Conservation (phyloP, 2,329 filamentous ascomycete genomes). For the Trichoderma koningii region DNA sequence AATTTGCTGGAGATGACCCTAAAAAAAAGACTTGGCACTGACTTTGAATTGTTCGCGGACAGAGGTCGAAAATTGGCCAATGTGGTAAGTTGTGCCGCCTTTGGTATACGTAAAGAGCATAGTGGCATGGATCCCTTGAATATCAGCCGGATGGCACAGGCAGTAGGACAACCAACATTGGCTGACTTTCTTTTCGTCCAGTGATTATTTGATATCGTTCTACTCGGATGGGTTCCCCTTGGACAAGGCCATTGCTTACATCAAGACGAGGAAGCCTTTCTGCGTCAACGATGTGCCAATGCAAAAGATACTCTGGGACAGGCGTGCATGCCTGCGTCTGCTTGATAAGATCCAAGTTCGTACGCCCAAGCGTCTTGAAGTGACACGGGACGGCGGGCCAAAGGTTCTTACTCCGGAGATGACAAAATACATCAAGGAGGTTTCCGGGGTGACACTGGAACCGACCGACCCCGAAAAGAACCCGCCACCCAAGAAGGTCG, state of each 20-base stretch:
- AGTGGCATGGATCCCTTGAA: constrained; percentile 32
- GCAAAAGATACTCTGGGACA: constrained; percentile 96
- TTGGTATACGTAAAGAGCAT: constrained; percentile 43
- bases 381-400: constrained; percentile 91
- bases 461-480: constrained; percentile 64
- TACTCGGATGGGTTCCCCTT: constrained; percentile 97
- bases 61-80: constrained; percentile 93
- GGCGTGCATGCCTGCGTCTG: constrained; percentile 83
- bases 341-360: constrained; percentile 87
- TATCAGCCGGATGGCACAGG: constrained; percentile 24
- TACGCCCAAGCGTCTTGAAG: constrained; percentile 84
- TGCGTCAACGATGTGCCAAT: constrained; percentile 97
- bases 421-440: constrained; percentile 74
- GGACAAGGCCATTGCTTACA: constrained; percentile 95
- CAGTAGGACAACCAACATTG: constrained; percentile 2
- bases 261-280: constrained; percentile 88
- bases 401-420: constrained; percentile 75
- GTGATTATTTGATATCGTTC: constrained; percentile 95
- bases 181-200: constrained; percentile 33
- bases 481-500: constrained; percentile 71
- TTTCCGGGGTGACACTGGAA: constrained; percentile 75
- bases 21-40: constrained; percentile 6
- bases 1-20: neutral
- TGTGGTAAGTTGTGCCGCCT: constrained; percentile 60
- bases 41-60: neutral